Evolutionary conservation across 148 eudicot species (phyloP), one percentile per base, ranked within the genome.

Genomic region (Camellia lanceoleosa): DNA sequence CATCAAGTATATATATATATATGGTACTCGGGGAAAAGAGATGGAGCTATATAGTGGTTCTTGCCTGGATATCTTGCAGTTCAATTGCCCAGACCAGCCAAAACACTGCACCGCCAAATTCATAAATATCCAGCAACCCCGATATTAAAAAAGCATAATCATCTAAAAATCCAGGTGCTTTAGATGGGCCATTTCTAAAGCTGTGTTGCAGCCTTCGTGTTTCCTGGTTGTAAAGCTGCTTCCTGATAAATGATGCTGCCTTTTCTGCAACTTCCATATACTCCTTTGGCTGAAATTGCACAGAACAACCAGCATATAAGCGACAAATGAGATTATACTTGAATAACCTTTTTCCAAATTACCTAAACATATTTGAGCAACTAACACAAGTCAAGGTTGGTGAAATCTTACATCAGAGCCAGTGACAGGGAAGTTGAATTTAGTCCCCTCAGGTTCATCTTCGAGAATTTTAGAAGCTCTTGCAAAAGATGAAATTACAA

Each of bases 91-190:
- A 95, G 67, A 83, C 85, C 52, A 95, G 89, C 97, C 98, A 95
- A 77, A 82, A 82, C 56, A 87, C 82, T 43, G 79, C 81, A 78
- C 94, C 89, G 68, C 98, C 98, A 76, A 68, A 85, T 85, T 95
- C 98, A 51, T 89, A 95, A 14, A 95, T 88, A 82, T 95, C 98
- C 44, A 95, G 86, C 41, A 95, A 84, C 64, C 93, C 97, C 0
- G 97, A 84, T 62, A 95, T 93, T 61, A 95, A 89, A 81, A 95
- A 95, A 5, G 97, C 97, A 81, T 93, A 93, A 83, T 95, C 98
- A 82, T 95, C 98, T 59, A 95, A 76, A 83, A 95, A 95, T 16
- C 97, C 98, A 65, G 98, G 97, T 38, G 98, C 98, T 84, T 92
- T 95, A 11, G 98, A 82, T 8, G 98, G 98, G 69, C 97, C 97